phyloP scores from a whole-genome alignment of 345 rosid genomes.

The Mallotus nudiflorus region DNA sequence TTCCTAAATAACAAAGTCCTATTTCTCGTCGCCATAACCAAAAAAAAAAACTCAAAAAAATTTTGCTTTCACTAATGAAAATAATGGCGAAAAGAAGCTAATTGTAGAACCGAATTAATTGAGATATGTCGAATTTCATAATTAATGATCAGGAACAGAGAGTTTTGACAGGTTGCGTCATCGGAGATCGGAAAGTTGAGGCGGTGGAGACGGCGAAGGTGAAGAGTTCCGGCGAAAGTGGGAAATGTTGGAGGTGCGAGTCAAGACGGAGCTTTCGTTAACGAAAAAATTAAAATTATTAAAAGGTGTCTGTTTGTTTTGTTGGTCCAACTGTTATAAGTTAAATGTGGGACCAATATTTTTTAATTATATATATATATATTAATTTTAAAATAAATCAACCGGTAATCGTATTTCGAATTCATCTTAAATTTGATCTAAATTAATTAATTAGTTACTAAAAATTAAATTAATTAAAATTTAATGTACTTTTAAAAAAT shows the following conservation, averaged over 20 bases:
- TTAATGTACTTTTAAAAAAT: no score
- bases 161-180: neutral
- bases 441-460: no score
- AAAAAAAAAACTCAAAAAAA: neutral
- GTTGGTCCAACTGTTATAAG: slow-evolving; percentile 17
- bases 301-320: neutral
- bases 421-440: no score
- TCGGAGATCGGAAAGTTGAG: slow-evolving; percentile 5
- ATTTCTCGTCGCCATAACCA: slow-evolving; percentile 82
- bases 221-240: neutral
- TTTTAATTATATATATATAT: no score
- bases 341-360: slow-evolving; percentile 1
- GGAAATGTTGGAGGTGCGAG: neutral
- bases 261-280: neutral
- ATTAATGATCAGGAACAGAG: no score
- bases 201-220: neutral
- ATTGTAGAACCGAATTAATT: neutral
- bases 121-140: neutral
- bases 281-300: neutral
- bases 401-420: no score
- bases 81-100: neutral
- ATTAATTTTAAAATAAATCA: no score
- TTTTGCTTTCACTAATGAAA: neutral
- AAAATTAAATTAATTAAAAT: no score
- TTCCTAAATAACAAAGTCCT: slow-evolving; percentile 65